Evolutionary conservation across 192 early-diverging fungal genomes (phyloP).

Genomic region (Coemansia sp.): DNA sequence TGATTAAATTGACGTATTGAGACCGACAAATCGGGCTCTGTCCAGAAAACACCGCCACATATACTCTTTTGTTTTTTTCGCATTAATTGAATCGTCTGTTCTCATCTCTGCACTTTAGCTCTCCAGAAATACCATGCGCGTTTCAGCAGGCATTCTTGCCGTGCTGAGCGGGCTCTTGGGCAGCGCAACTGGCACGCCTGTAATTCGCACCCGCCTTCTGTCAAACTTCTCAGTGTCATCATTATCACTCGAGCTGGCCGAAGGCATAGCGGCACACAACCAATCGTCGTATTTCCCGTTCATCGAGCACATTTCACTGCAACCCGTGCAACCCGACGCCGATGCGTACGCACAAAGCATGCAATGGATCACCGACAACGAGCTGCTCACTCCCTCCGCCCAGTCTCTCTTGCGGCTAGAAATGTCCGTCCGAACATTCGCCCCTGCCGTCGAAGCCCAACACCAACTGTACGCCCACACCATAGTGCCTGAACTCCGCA

Average conservation of each 20-base stretch:
- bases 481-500: slow-evolving; percentile 59
- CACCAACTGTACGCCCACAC: slow-evolving; percentile 78
- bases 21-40: too few species aligned
- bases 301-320: slow-evolving; percentile 57
- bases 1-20: too few species aligned
- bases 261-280: slow-evolving; percentile 66
- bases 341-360: slow-evolving; percentile 56
- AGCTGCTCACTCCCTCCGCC: slow-evolving; percentile 48
- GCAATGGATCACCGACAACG: slow-evolving; percentile 50
- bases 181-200: slow-evolving; percentile 3
- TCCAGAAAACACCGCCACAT: too few species aligned
- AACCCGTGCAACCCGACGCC: slow-evolving; percentile 30
- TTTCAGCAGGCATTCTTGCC: background rate
- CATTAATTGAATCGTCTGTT: too few species aligned
- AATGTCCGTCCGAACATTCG: slow-evolving; percentile 66
- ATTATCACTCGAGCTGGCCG: slow-evolving; percentile 74
- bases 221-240: slow-evolving; percentile 65
- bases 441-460: slow-evolving; percentile 80
- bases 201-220: slow-evolving; percentile 36
- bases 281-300: slow-evolving; percentile 63
- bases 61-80: too few species aligned
- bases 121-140: background rate
- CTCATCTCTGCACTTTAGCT: background rate
- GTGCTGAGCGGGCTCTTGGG: background rate
- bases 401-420: slow-evolving; percentile 66